These are phyloP conservation scores for Aspergillus incahuasiensis DNA, from an alignment of 495 filamentous ascomycete species.

Conservation along the genomic window DNA sequence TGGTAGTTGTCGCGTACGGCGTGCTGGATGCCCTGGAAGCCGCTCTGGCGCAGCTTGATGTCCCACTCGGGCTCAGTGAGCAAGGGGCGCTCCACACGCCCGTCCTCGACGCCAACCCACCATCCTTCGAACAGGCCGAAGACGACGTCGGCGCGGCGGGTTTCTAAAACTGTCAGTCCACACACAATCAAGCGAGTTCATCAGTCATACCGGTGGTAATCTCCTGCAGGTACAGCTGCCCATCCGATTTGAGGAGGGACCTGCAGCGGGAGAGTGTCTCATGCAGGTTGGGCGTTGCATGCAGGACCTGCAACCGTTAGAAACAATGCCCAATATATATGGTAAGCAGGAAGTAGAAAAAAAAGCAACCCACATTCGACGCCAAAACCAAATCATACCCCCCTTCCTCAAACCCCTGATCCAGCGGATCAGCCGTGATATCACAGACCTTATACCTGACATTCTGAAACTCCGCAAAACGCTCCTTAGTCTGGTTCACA, in stretches of 20 bases:
- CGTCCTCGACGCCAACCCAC: conserved; percentile 32
- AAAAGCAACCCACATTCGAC: conserved; percentile 19
- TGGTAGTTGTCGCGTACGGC: conserved; percentile 24
- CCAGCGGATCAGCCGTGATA: conserved; percentile 41
- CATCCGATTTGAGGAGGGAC: conserved; percentile 22
- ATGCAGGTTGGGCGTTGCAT: conserved; percentile 40
- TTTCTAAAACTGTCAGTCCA: neutral
- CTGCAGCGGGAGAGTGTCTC: conserved; percentile 38
- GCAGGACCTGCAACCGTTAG: conserved; percentile 31
- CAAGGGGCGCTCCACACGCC: conserved; percentile 23
- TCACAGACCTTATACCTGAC: conserved; percentile 45
- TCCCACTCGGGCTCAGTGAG: conserved; percentile 24
- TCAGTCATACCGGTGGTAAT: neutral
- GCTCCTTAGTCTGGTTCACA: conserved; percentile 43
- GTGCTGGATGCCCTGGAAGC: no score
- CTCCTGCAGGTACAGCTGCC: conserved; percentile 26
- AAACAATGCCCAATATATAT: no score
- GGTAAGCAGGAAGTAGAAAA: no score
- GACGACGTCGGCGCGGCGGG: no score
- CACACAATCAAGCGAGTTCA: no score
- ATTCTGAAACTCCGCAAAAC: conserved; percentile 30
- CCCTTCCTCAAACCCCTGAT: conserved; percentile 44
- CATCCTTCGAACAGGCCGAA: conserved; percentile 20
- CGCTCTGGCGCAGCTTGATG: conserved; percentile 14
- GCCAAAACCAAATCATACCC: conserved; percentile 52